Percentiles rank a stretch among this genome's conserved stretches.
phyloP scores from a whole-genome alignment of 805 yeast genomes.

The Nakazawaea ishiwadae region DNA sequence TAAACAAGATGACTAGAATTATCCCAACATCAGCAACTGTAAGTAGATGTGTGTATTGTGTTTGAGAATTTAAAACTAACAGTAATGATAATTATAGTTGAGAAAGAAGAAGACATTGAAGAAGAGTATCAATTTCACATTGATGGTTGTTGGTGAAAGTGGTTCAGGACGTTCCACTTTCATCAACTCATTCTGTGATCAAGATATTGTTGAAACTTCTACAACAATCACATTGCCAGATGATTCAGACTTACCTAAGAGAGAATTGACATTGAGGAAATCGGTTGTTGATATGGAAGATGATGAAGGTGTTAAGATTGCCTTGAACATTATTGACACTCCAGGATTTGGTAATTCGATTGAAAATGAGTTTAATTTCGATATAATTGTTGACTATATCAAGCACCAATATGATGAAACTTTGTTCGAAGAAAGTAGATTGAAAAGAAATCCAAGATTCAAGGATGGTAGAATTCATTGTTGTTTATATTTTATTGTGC shows the following conservation, averaged over 20 bases:
- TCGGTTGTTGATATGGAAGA: conserved; percentile 83
- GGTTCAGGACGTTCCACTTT: conserved; percentile 92
- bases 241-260: conserved; percentile 44
- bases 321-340: conserved; percentile 71
- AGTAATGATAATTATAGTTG: too few relatives aligned
- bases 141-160: conserved; percentile 82
- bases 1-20: conserved; percentile 6
- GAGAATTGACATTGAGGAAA: conserved; percentile 63
- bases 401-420: conserved; percentile 84
- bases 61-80: too few relatives aligned
- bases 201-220: conserved; percentile 72
- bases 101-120: conserved; percentile 78
- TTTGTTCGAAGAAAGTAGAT: conserved; percentile 72
- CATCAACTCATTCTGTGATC: conserved; percentile 86
- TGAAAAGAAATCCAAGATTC: conserved; percentile 80
- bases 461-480: conserved; percentile 81
- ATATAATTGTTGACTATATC: conserved; percentile 68
- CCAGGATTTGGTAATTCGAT: conserved; percentile 79
- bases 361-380: conserved; percentile 64
- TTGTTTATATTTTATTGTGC: conserved; percentile 70
- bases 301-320: conserved; percentile 79
- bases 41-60: conserved; percentile 4
- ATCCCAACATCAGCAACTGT: conserved; percentile 13
- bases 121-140: conserved; percentile 78
- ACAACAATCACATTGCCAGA: conserved; percentile 52